Base-by-base conservation (phyloP, 805 yeast species). In the Saccharomycopsis capsularis region DNA sequence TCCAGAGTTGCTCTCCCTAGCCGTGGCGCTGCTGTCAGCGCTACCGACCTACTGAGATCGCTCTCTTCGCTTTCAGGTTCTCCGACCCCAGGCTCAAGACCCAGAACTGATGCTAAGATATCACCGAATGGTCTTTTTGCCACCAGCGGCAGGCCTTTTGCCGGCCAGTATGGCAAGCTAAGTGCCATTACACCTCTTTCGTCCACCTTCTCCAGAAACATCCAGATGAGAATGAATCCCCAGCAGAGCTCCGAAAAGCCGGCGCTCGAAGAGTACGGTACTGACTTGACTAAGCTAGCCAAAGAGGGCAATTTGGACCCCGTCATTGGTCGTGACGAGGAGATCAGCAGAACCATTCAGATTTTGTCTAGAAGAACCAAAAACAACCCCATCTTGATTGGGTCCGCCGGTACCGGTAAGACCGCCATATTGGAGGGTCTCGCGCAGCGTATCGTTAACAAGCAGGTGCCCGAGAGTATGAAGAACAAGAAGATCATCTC, bases 341-440 rank as follows among this genome's bases (percentile, higher is more conserved):
- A 93, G 62, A 93, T 91, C 49, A 75, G 91, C 51, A 73, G 99
- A 51, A 91, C 98, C 0, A 83, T 91, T 49, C 98, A 91, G 63
- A 90, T 91, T 42, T 68, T 91, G 40, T 87, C 96, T 1, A 72
- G 99, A 57, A 74, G 98, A 63, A 89, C 97, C 1, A 91, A 91
- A 66, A 93, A 93, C 64, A 91, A 91, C 60, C 99, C 99, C 0
- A 95, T 93, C 1, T 66, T 91, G 47, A 89, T 93, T 38, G 99
- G 99, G 54, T 80, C 85, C 57, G 99, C 99, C 1, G 99, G 99
- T 68, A 95, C 96, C 0, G 99, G 99, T 68, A 91, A 91, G 65
- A 93, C 98, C 0, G 95, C 98, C 4, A 80, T 93, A 50, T 85
- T 93, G 79, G 99, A 93, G 62, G 99, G 98, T 0, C 70, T 93